Evolutionary conservation across 1,139 yeast species (phyloP).

Genomic region (Hemisphaericaspora lyxosophila): DNA sequence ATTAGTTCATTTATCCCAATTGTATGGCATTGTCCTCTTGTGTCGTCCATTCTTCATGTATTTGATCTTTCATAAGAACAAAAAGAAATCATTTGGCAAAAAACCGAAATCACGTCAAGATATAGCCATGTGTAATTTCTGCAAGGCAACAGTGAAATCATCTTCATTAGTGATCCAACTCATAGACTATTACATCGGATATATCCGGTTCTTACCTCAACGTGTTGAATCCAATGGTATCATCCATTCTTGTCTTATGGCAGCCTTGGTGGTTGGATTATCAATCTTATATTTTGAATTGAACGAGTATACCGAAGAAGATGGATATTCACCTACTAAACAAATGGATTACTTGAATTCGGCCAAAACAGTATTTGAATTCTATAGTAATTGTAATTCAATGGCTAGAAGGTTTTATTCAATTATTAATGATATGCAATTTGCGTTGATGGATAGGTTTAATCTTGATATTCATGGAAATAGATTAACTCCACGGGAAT

Average conservation of each 20-base stretch:
- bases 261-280: slow-evolving; percentile 15
- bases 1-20: slow-evolving; percentile 37
- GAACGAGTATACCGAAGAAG: slow-evolving; percentile 10
- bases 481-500: neutral
- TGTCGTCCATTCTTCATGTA: slow-evolving; percentile 47
- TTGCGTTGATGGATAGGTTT: slow-evolving; percentile 12
- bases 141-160: slow-evolving; percentile 17
- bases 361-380: slow-evolving; percentile 13
- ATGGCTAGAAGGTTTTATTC: slow-evolving; percentile 13
- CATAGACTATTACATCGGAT: slow-evolving; percentile 15
- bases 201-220: slow-evolving; percentile 10
- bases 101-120: slow-evolving; percentile 13
- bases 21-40: slow-evolving; percentile 39
- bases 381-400: slow-evolving; percentile 12
- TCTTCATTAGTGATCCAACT: slow-evolving; percentile 17
- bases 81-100: slow-evolving; percentile 4
- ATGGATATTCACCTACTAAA: slow-evolving; percentile 10
- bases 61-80: slow-evolving; percentile 9
- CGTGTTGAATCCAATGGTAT: slow-evolving; percentile 16
- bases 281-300: slow-evolving; percentile 14
- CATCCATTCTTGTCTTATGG: slow-evolving; percentile 15
- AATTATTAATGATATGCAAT: slow-evolving; percentile 14
- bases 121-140: slow-evolving; percentile 15
- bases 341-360: slow-evolving; percentile 14
- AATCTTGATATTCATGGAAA: slow-evolving; percentile 12